Percentiles rank a stretch among this genome's conserved stretches.
Conservation (phyloP, 2,329 filamentous ascomycete species). For the Aureobasidium sp. region DNA sequence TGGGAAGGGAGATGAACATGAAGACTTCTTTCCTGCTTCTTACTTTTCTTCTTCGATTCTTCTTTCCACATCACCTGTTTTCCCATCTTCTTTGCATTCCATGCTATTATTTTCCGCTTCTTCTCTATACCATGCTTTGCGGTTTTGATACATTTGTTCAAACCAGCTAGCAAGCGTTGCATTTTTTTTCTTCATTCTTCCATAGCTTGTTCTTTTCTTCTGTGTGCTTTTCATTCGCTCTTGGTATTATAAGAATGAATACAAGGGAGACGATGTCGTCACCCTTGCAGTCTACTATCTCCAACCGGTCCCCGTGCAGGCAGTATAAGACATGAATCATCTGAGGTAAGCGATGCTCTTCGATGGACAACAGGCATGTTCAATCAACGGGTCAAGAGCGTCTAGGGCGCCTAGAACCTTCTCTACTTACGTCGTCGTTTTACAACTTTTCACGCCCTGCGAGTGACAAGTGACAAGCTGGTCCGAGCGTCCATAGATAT, state of each 20-base stretch:
- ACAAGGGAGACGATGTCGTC: not conserved
- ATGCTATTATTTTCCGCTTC: not conserved
- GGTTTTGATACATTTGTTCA: not conserved
- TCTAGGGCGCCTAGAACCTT: not conserved
- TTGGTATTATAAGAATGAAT: constrained; percentile 2
- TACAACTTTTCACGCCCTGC: not conserved
- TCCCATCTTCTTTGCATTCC: not conserved
- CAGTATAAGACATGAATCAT: too few species aligned
- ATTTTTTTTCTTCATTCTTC: not conserved
- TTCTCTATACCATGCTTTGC: constrained; percentile 9
- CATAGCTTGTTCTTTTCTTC: not conserved
- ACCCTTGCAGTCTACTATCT: not conserved
- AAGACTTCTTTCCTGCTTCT: not conserved
- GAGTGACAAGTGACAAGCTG: not conserved
- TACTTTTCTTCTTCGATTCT: constrained; percentile 2
- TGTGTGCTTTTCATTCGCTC: not conserved
- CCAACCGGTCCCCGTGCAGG: not conserved
- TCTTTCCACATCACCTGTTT: not conserved
- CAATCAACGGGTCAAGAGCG: not conserved
- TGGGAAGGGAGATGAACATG: constrained; percentile 5
- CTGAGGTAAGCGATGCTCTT: not conserved
- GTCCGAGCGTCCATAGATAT: not conserved
- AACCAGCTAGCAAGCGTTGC: constrained; percentile 2
- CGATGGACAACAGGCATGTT: not conserved
- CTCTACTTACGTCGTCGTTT: not conserved